Percentiles rank a stretch among this genome's conserved stretches.
Conservation (phyloP, 495 filamentous ascomycete genomes). For the Hypoxylon trugodes region DNA sequence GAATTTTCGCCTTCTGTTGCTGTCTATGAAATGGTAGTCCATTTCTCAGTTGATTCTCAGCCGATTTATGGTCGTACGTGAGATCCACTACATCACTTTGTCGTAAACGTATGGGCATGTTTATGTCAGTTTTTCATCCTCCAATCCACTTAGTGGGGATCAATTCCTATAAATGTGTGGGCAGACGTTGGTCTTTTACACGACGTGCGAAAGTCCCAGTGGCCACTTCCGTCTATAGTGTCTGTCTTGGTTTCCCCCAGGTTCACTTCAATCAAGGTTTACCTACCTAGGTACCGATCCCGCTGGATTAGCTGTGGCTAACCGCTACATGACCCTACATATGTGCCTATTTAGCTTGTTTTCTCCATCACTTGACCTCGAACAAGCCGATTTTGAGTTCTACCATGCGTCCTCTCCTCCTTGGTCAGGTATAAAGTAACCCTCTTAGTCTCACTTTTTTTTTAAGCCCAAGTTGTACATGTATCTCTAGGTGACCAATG, state of each 20-base stretch:
- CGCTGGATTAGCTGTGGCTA: constrained; percentile 30
- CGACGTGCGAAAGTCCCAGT: constrained; percentile 33
- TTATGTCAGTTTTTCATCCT: constrained; percentile 32
- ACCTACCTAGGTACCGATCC: constrained; percentile 32
- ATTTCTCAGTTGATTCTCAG: not conserved
- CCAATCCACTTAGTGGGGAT: constrained; percentile 27
- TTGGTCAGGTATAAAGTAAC: constrained; percentile 20
- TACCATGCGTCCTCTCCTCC: constrained; percentile 15
- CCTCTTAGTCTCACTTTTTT: not conserved
- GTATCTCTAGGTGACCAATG: too few species aligned
- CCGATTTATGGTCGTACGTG: constrained; percentile 6
- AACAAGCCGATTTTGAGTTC: constrained; percentile 13
- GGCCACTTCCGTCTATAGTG: constrained; percentile 14
- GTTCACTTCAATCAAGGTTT: constrained; percentile 26
- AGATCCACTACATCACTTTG: constrained; percentile 29
- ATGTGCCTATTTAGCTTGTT: not conserved
- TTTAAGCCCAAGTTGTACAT: not conserved
- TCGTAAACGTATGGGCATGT: constrained; percentile 6
- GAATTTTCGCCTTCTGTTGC: constrained; percentile 20
- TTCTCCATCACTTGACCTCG: constrained; percentile 17
- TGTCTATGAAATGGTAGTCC: constrained; percentile 13
- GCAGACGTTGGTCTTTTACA: constrained; percentile 7
- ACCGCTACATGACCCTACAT: constrained; percentile 1
- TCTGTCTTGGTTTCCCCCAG: constrained; percentile 12
- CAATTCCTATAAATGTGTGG: constrained; percentile 21